Evolutionary conservation across 1,139 yeast genomes (phyloP), one percentile per base, ranked within the genome.

Genomic region (Taphrina wiesneri): DNA sequence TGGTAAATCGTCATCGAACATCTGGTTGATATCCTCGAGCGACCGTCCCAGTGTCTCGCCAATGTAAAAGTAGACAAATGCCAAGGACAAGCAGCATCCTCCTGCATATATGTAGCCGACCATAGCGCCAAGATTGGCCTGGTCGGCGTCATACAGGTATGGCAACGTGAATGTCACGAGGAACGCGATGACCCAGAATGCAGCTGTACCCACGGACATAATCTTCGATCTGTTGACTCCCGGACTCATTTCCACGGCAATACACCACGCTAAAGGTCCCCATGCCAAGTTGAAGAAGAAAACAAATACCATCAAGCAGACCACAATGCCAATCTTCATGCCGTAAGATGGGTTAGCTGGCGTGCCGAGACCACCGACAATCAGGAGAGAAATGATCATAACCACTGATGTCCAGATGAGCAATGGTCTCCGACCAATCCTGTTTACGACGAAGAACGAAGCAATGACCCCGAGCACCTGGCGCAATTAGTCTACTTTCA

Each of bases 231-330:
- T 83, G 23, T 56, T 56, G 21, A 39, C 54, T 5, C 63, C 61
- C 70, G 88, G 86, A 73, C 91, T 84, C 71, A 88, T 80, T 77
- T 90, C 96, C 45, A 93, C 87, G 65, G 86, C 83, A 71, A 88
- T 85, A 67, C 87, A 87, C 83, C 85, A 90, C 53, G 86, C 86
- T 74, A 87, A 84, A 73, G 95, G 93, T 70, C 93, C 96, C 95
- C 96, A 89, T 6, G 96, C 85, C 46, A 87, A 82, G 41, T 96
- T 93, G 75, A 89, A 90, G 80, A 84, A 86, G 83, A 87, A 87
- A 70, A 90, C 88, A 79, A 85, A 90, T 68, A 87, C 75, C 76
- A 93, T 87, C 39, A 91, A 84, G 72, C 90, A 83, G 72, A 88
- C 86, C 75, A 90, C 87, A 21, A 61, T 53, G 26, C 66, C 63